Base-by-base conservation (phyloP, 352 stramenopile species). In the Globisporangium megalacanthum region DNA sequence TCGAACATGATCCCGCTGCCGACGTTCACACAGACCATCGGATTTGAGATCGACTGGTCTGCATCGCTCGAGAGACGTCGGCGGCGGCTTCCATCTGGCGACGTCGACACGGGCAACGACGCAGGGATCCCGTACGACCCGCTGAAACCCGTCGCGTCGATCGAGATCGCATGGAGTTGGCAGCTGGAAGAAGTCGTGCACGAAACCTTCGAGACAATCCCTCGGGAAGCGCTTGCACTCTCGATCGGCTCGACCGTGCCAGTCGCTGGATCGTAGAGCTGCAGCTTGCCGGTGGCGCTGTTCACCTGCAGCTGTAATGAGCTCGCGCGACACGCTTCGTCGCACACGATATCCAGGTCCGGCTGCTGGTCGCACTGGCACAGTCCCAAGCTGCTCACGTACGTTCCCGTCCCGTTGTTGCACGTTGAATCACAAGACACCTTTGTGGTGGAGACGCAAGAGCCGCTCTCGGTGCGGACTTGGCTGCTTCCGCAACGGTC, bases 1-100 rank as follows among this genome's bases (percentile, higher is more conserved):
- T 97, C 87, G 59, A 97, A 98, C 2, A 97, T 52, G 15, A 98
- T 62, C 1, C 88, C 88, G 25, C 86, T 72, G n/a, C 89, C 88
- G 2, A 81, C 47, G 5, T 65, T 67, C 1, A 97, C 67, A 53
- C 89, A 98, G 2, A 96, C 61, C 65, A 98, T 92, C 1, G 94
- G 92, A 46, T 96, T 95, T 10, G 65, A 41, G 1, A 97, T 90
- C 0, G 68, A 58, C 14, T 46, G 54, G 0, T 52, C 60, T 1
- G 29, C 39, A 2, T 55, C 52, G 7, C 51, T 51, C 0, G 51
- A 44, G 8, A 75, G 49, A 19, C 70, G 70, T 33, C 63, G 54
- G 0, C 45, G 71, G 15, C 55, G 59, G 0, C 46, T 45, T 0
- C 22, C 35, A 10, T 37, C 35, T 5, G 35, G 7, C 35, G 35